Evolutionary conservation across 2,329 filamentous ascomycete genomes (phyloP).

Genomic region (Didymella exigua): DNA sequence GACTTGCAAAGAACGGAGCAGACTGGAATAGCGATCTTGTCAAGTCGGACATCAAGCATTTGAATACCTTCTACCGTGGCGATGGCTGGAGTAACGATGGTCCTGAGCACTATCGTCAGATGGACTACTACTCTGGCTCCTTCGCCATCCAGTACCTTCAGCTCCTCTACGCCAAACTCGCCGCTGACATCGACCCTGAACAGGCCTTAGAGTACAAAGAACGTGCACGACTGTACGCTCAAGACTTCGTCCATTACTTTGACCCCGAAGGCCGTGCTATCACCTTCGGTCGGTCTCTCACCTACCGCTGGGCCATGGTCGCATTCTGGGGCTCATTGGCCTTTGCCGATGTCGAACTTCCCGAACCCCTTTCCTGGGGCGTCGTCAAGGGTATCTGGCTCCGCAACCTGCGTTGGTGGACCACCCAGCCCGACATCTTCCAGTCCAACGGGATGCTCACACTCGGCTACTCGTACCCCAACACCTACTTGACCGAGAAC

Average conservation of each 20-base stretch:
- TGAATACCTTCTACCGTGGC: conserved; percentile 82
- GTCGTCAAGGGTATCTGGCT: conserved; percentile 78
- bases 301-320: conserved; percentile 85
- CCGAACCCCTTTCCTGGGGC: conserved; percentile 75
- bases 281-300: conserved; percentile 77
- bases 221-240: conserved; percentile 68
- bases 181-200: conserved; percentile 66
- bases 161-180: conserved; percentile 75
- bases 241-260: conserved; percentile 78
- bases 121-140: conserved; percentile 84
- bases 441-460: conserved; percentile 75
- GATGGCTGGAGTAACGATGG: conserved; percentile 84
- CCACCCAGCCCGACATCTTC: conserved; percentile 75
- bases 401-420: conserved; percentile 80
- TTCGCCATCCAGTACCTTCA: conserved; percentile 84
- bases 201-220: conserved; percentile 72
- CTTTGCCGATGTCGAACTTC: conserved; percentile 75
- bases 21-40: conserved; percentile 72
- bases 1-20: conserved; percentile 75
- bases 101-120: conserved; percentile 77
- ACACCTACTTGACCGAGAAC: conserved; percentile 82
- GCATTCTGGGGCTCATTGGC: conserved; percentile 81
- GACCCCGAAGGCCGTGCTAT: conserved; percentile 73
- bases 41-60: conserved; percentile 75
- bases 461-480: conserved; percentile 78